Evolutionary conservation across 2,329 filamentous ascomycete genomes (phyloP), one percentile per base, ranked within the genome.

Genomic region (Seiridium unicorne): DNA sequence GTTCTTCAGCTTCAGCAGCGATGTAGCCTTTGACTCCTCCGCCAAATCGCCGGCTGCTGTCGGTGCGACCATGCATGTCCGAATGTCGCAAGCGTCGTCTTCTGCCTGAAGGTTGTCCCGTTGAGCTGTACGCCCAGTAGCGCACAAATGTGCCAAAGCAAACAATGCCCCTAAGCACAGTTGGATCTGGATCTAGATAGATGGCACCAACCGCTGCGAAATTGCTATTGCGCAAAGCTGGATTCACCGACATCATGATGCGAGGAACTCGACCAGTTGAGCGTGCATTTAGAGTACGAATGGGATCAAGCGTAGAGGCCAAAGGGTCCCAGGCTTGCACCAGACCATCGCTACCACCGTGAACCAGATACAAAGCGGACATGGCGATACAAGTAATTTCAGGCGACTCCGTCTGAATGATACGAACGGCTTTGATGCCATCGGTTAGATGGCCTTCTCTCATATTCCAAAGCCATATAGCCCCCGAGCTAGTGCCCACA

Each of bases 271-370:
- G 88, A 6, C 90, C 89, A 2, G 91, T 91, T 65, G 94, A 93
- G 11, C 90, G 88, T 3, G 92, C 92, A 70, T 96, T 93, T 58
- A 99, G 81, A 0, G 93, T 98, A 44, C 93, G 87, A 56, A 98
- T 84, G 0, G 95, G 92, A 26, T 89, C 87, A 18, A 83, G 76
- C 0, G 84, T 90, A 2, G 94, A 98, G 1, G 89, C 92, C 51
- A 99, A 79, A n/a, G 91, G 91, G 77, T 99, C 95, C 95, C 95
- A 99, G 5, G 93, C 91, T 73, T 98, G 95, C 4, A 97, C 94
- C 3, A 98, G 84, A 1, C 95, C 94, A 75, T 99, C 95, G 66
- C 91, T 97, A 34, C 95, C 95, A 55, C 95, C 95, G 72, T 97
- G 92, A 5, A 98, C 90, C 13, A 99, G 77, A 70, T 96, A 96